These are phyloP conservation scores for Umbelopsis vinacea DNA, from an alignment of 192 early-diverging fungal genomes.

Conservation along the genomic window DNA sequence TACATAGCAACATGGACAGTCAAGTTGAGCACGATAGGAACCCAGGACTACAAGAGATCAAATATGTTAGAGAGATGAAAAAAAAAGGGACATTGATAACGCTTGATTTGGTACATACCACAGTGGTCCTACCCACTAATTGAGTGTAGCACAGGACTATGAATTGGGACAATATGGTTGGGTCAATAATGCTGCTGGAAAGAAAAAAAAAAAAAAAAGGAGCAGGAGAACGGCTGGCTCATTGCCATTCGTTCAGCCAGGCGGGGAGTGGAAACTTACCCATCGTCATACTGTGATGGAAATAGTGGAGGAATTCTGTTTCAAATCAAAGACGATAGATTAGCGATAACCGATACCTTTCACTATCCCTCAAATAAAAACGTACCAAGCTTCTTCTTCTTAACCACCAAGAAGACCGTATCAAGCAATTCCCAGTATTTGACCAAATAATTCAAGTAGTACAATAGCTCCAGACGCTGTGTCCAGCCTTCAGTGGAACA, in stretches of 20 bases:
- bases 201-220: not conserved
- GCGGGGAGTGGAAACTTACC: constrained; percentile 20
- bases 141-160: constrained; percentile 75
- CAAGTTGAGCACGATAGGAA: constrained; percentile 81
- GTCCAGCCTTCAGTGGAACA: constrained; percentile 69
- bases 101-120: constrained; percentile 51
- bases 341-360: not conserved
- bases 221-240: not conserved
- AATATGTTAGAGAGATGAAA: too few relatives aligned
- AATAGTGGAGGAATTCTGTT: constrained; percentile 84
- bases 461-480: constrained; percentile 73
- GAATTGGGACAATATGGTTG: constrained; percentile 6
- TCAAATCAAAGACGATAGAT: not conserved
- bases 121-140: constrained; percentile 68
- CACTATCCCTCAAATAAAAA: not conserved
- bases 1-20: constrained; percentile 91
- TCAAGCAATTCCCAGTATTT: constrained; percentile 89
- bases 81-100: too few relatives aligned
- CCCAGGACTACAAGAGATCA: constrained; percentile 54
- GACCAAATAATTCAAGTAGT: constrained; percentile 90
- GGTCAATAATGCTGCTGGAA: not conserved
- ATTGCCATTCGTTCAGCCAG: not conserved
- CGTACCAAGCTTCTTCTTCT: constrained; percentile 74
- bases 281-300: constrained; percentile 91
- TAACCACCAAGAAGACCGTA: constrained; percentile 82